These are phyloP conservation scores for Cardamine chenopodiifolia DNA, from an alignment of 345 rosid genomes.

Conservation along the genomic window DNA sequence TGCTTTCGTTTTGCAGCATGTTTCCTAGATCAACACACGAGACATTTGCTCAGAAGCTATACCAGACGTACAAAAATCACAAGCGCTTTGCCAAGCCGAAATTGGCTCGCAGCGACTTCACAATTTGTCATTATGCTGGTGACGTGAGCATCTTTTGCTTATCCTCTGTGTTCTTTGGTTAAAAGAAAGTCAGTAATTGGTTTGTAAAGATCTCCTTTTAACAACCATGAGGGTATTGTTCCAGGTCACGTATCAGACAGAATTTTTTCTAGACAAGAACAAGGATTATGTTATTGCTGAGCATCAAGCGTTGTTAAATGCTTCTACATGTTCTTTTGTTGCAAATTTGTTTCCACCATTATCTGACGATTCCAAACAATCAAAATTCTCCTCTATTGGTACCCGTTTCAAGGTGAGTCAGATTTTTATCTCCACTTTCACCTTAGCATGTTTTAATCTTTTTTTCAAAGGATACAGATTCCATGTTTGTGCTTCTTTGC, in stretches of 20 bases:
- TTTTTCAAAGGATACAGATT: slow-evolving; percentile 19
- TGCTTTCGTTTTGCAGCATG: slow-evolving; percentile 65
- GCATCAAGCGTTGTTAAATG: slow-evolving; percentile 88
- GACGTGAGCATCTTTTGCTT: slow-evolving; percentile 65
- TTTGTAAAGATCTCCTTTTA: slow-evolving; percentile 15
- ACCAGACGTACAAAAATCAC: slow-evolving; percentile 92
- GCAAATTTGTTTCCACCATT: slow-evolving; percentile 72
- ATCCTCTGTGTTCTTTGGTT: slow-evolving; percentile 9
- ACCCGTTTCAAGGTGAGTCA: slow-evolving; percentile 89
- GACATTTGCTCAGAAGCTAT: slow-evolving; percentile 96
- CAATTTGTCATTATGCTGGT: slow-evolving; percentile 97
- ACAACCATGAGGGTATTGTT: slow-evolving; percentile 31
- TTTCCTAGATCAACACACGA: slow-evolving; percentile 99
- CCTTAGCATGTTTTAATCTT: slow-evolving; percentile 10
- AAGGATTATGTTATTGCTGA: slow-evolving; percentile 98
- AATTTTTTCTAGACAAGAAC: slow-evolving; percentile 93
- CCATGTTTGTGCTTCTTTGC: slow-evolving; percentile 43
- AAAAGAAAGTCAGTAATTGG: slow-evolving; percentile 19
- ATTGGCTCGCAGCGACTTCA: slow-evolving; percentile 93
- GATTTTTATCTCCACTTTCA: slow-evolving; percentile 27
- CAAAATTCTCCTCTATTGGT: slow-evolving; percentile 99
- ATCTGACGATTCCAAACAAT: slow-evolving; percentile 84
- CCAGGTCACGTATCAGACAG: slow-evolving; percentile 98
- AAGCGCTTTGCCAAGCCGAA: slow-evolving; percentile 95
- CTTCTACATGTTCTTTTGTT: slow-evolving; percentile 88